phyloP scores from a whole-genome alignment of 1,284 basidiomycete species.

The Boletus mariae region DNA sequence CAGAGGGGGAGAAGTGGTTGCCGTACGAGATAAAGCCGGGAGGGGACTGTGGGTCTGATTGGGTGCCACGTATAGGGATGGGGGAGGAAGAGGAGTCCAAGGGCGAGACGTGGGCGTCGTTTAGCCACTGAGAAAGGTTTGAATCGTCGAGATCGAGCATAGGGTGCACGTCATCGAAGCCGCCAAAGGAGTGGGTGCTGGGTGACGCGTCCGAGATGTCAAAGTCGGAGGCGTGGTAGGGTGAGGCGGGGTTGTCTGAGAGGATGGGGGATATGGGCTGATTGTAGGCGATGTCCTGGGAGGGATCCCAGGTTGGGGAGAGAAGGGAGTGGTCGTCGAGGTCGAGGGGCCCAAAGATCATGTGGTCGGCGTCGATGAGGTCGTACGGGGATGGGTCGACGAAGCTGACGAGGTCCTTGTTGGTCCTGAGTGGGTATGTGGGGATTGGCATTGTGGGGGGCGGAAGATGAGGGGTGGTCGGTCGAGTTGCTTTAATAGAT shows the following conservation, averaged over 20 bases:
- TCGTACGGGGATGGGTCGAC: constrained; percentile 14
- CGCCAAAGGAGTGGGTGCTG: constrained; percentile 24
- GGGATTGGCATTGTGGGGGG: constrained; percentile 38
- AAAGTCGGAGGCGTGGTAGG: constrained; percentile 31
- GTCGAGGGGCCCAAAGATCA: constrained; percentile 63
- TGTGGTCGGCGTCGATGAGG: constrained; percentile 44
- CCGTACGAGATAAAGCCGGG: constrained; percentile 42
- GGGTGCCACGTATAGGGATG: constrained; percentile 55
- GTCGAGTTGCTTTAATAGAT: constrained; percentile 32
- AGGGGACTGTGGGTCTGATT: constrained; percentile 38
- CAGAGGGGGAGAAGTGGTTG: constrained; percentile 53
- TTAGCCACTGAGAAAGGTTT: constrained; percentile 53
- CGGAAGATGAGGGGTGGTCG: constrained; percentile 24
- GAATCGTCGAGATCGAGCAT: constrained; percentile 43
- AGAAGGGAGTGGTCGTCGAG: constrained; percentile 50
- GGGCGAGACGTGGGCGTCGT: constrained; percentile 42
- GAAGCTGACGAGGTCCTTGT: constrained; percentile 34
- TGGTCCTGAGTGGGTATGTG: constrained; percentile 16
- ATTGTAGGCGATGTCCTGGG: constrained; percentile 36
- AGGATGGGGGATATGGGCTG: constrained; percentile 34
- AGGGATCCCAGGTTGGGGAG: constrained; percentile 46
- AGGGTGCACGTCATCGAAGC: constrained; percentile 30
- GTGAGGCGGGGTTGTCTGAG: constrained; percentile 31
- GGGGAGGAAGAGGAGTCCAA: constrained; percentile 53
- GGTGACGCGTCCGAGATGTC: constrained; percentile 36